A percentile compares a stretch with the other conserved stretches of the same genome.
phyloP scores from a whole-genome alignment of 345 rosid genomes.

The Rhizophora mangle region DNA sequence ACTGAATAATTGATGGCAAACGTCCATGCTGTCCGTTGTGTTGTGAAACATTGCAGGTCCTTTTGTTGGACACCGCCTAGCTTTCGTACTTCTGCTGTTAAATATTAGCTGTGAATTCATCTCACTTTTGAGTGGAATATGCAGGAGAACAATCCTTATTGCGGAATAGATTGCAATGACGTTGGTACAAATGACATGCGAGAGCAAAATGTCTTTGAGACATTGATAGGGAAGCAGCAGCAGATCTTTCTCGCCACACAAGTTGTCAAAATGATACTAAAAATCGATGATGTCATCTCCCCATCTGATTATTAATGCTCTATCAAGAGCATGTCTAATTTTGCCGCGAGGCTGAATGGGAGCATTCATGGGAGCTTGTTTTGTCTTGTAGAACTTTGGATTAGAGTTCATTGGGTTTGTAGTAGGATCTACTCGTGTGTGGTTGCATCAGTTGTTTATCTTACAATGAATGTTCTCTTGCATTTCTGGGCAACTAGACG shows the following conservation, averaged over 20 bases:
- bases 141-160: conserved; percentile 82
- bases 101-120: not conserved
- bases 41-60: not conserved
- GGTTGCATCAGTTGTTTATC: not conserved
- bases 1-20: not conserved
- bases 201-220: conserved; percentile 86
- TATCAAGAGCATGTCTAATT: not conserved
- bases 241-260: conserved; percentile 97
- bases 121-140: not conserved
- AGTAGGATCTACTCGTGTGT: not conserved
- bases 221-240: conserved; percentile 95
- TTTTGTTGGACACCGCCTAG: too few species aligned
- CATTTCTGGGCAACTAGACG: not conserved
- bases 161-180: conserved; percentile 92
- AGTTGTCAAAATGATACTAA: conserved; percentile 95
- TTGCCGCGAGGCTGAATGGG: conserved; percentile 12
- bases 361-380: conserved; percentile 6
- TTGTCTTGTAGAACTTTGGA: conserved; percentile 20
- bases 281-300: conserved; percentile 93
- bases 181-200: conserved; percentile 94
- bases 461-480: not conserved
- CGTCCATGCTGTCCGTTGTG: not conserved
- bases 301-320: conserved; percentile 58
- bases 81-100: not conserved
- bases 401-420: conserved; percentile 1